Conservation (phyloP, 345 rosid genomes). For the Populus davidiana region DNA sequence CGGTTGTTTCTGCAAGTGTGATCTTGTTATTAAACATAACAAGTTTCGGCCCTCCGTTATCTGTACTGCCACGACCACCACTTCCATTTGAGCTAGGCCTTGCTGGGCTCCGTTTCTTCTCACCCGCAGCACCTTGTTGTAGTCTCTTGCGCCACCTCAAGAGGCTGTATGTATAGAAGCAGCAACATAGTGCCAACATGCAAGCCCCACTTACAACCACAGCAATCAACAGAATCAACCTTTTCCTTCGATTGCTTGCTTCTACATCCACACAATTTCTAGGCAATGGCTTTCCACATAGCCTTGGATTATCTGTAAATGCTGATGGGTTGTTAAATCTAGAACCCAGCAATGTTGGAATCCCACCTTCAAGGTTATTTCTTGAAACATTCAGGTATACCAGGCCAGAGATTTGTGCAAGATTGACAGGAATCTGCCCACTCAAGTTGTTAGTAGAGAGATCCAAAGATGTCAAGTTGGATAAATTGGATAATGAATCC, state of each 20-base stretch:
- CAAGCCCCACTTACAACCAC: constrained; percentile 55
- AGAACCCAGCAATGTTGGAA: constrained; percentile 55
- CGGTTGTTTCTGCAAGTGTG: constrained; percentile 77
- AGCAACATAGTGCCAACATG: constrained; percentile 69
- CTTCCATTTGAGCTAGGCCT: constrained; percentile 77
- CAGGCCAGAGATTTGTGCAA: constrained; percentile 46
- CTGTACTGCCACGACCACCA: constrained; percentile 78
- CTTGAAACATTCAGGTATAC: constrained; percentile 67
- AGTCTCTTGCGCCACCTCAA: constrained; percentile 82
- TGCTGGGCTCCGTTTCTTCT: constrained; percentile 82
- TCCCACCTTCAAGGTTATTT: constrained; percentile 68
- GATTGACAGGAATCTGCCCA: constrained; percentile 65
- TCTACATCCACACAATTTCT: constrained; percentile 40
- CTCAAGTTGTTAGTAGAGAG: constrained; percentile 74
- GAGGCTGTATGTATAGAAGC: constrained; percentile 78
- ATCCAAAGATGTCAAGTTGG: constrained; percentile 59
- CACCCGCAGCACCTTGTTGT: constrained; percentile 59
- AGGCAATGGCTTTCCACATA: constrained; percentile 73
- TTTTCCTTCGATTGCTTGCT: constrained; percentile 49
- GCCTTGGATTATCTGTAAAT: constrained; percentile 49
- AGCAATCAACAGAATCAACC: constrained; percentile 53
- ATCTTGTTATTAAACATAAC: constrained; percentile 92
- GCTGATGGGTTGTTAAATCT: constrained; percentile 56
- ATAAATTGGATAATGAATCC: constrained; percentile 47
- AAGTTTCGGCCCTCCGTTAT: constrained; percentile 80